Percentiles rank a stretch among this genome's conserved stretches.
These are phyloP conservation scores for Salix dunnii DNA, from an alignment of 345 rosid species.

Conservation along the genomic window DNA sequence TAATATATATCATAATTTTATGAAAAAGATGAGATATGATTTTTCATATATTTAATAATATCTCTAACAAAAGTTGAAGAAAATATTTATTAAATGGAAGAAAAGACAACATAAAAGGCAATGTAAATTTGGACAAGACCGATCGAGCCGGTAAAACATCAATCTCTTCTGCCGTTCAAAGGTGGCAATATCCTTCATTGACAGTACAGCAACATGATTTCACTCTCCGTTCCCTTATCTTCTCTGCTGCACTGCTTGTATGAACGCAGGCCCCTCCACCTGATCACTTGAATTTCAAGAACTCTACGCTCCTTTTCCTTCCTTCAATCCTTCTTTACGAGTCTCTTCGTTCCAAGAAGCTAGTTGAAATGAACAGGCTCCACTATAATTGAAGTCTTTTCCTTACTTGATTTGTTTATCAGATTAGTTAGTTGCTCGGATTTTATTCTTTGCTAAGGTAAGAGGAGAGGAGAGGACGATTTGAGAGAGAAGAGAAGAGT, in stretches of 20 bases:
- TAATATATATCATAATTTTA: too few species aligned
- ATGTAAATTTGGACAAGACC: background rate
- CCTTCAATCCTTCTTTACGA: background rate
- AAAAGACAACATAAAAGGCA: background rate
- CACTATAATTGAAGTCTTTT: background rate
- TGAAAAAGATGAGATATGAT: too few species aligned
- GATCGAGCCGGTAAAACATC: too few species aligned
- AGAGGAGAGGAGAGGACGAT: too few species aligned
- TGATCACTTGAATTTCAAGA: background rate
- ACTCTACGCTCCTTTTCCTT: background rate
- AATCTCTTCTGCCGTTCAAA: background rate
- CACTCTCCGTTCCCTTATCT: background rate
- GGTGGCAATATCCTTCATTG: background rate
- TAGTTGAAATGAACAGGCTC: too few species aligned
- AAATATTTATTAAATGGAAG: too few species aligned
- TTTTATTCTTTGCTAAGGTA: background rate
- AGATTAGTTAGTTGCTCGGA: background rate
- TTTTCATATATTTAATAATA: too few species aligned
- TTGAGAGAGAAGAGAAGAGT: too few species aligned
- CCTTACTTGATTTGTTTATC: background rate
- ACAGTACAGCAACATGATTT: background rate
- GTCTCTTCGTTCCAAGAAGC: background rate
- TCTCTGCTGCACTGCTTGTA: background rate
- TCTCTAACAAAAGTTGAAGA: too few species aligned
- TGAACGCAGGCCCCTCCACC: background rate